A percentile compares a stretch with the other conserved stretches of the same genome.
phyloP scores from a whole-genome alignment of 139 green algal species.

The Tetradesmus lagerheimii region DNA sequence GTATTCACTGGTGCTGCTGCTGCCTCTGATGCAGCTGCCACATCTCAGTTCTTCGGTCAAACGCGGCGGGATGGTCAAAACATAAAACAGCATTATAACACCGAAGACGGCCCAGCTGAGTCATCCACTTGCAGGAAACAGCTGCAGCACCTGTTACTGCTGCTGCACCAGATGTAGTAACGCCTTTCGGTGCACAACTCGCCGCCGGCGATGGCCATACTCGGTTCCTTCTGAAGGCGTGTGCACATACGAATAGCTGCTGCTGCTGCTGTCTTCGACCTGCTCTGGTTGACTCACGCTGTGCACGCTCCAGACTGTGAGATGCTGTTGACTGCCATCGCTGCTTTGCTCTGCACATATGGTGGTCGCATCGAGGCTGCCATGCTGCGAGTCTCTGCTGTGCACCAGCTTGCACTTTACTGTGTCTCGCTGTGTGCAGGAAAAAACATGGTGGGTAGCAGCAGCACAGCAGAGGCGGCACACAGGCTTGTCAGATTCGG shows the following conservation, averaged over 20 bases:
- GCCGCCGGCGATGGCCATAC: not conserved
- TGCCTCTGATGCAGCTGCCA: not conserved
- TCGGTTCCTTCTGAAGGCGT: not conserved
- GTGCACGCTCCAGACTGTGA: not conserved
- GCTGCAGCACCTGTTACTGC: not conserved
- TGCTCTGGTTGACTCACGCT: not conserved
- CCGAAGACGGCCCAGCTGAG: no score
- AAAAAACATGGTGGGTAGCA: not conserved
- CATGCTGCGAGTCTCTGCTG: not conserved
- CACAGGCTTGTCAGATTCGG: no score
- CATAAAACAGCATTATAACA: not conserved
- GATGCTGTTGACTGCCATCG: not conserved
- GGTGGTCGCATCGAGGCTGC: not conserved
- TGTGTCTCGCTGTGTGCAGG: not conserved
- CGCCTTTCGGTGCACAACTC: not conserved
- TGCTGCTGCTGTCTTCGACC: not conserved
- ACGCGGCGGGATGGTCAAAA: not conserved
- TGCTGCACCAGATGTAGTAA: not conserved
- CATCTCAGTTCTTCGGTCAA: no score
- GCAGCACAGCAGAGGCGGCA: not conserved
- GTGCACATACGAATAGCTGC: not conserved
- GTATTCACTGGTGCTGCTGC: not conserved
- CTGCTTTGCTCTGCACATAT: constrained; percentile 24
- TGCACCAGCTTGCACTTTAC: not conserved
- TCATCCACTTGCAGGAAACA: not conserved